A percentile compares a stretch with the other conserved stretches of the same genome.
Evolutionary conservation across 257 asterid species (phyloP).

Genomic region (Nyctanthes arbortristis): DNA sequence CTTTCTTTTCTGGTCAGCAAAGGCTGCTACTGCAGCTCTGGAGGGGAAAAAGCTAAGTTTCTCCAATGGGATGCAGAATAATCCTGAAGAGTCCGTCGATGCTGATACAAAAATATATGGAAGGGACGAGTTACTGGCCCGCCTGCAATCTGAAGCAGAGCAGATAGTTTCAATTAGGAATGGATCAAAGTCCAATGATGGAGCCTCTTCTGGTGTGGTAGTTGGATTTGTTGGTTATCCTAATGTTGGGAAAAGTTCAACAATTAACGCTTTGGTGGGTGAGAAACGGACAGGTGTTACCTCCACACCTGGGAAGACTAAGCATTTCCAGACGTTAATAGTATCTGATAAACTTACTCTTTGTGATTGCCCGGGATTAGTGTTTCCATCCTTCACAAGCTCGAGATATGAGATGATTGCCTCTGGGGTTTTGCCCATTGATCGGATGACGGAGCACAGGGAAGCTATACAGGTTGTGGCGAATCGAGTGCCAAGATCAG

Average conservation of each 20-base stretch:
- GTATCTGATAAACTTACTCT: constrained; percentile 86
- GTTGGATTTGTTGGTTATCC: constrained; percentile 99
- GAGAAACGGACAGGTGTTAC: constrained; percentile 95
- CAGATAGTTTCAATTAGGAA: constrained; percentile 61
- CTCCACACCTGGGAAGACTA: constrained; percentile 97
- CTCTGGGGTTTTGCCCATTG: constrained; percentile 91
- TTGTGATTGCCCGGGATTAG: constrained; percentile 98
- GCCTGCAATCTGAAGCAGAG: constrained; percentile 89
- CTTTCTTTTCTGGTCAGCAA: constrained; percentile 96
- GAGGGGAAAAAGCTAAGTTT: constrained; percentile 54
- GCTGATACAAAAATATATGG: constrained; percentile 66
- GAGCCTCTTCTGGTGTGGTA: constrained; percentile 43
- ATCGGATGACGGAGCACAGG: constrained; percentile 88
- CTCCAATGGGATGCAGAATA: constrained; percentile 29
- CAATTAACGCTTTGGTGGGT: constrained; percentile 95
- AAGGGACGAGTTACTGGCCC: constrained; percentile 76
- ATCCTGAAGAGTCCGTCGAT: constrained; percentile 41
- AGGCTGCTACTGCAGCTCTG: constrained; percentile 81
- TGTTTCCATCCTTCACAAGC: constrained; percentile 94
- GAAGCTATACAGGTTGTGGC: constrained; percentile 95
- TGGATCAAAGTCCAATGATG: constrained; percentile 27
- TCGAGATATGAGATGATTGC: constrained; percentile 98
- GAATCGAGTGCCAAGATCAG: constrained; percentile 67
- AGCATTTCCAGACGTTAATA: constrained; percentile 94
- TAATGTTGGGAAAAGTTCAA: constrained; percentile 98